Base-by-base conservation (phyloP, 2,329 filamentous ascomycete species). In the Alternaria conjuncta region DNA sequence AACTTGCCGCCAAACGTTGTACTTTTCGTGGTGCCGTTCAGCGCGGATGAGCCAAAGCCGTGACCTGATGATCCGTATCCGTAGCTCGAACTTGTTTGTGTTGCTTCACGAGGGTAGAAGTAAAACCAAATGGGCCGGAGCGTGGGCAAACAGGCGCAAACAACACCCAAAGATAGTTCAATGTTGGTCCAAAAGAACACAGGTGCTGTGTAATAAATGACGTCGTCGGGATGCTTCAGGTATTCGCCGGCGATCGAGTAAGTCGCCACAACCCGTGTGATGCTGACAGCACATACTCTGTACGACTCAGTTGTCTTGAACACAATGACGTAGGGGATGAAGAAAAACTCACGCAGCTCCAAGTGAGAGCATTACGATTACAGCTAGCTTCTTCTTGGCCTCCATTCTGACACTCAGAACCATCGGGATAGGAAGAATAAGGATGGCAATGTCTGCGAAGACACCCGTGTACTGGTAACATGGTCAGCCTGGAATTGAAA, bases 151-250 rank as follows among this genome's bases (percentile, higher is more conserved):
- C 72, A 74, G 6, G 71, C 65, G 61, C 66, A 73, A 6, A 74
- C 70, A 11, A 75, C 61, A 2, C 67, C 73, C 2, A 75, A 44
- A 4, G 71, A 74, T 7, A 74, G 66, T 58, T 75, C 72, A 50
- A 75, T 74, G 56, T 75, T 74, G 4, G 68, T 72, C 73, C 73
- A 75, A 60, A 75, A 75, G 66, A 74, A 74, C 0, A 73, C 68
- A 0, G 72, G 72, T 10, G 72, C 64, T 4, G 72, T 75, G 47
- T 73, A 74, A 44, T 74, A 73, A 9, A 71, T 70, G 26, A 68
- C 67, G 15, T 73, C 69, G 53, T 71, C 57, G 18, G 61, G 66
- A 43, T 72, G 67, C 15, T 70, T 64, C 26, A 70, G 43, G 57
- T 68, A 72, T 47, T 71, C 70, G 15, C 64, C 43, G 8, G 69